phyloP scores from a whole-genome alignment of 345 rosid species.

The Carallia pectinifolia region DNA sequence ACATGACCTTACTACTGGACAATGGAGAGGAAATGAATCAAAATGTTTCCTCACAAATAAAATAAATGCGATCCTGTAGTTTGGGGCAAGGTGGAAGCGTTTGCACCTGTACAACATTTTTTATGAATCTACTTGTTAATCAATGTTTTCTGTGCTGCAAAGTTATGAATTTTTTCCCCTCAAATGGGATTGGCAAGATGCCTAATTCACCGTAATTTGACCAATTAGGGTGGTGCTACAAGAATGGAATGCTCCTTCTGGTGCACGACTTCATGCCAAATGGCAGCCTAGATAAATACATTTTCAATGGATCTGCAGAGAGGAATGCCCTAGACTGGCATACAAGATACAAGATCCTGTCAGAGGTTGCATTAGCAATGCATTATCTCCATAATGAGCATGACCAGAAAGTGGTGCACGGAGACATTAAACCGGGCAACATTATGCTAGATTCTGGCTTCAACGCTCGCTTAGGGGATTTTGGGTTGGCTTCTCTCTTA shows the following conservation, averaged over 20 bases:
- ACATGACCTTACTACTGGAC: too few species aligned
- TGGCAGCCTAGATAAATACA: constrained; percentile 46
- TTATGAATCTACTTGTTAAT: neutral
- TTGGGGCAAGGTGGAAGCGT: too few species aligned
- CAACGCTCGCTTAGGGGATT: constrained; percentile 42
- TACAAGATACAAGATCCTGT: constrained; percentile 30
- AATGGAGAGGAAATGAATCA: too few species aligned
- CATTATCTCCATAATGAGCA: constrained; percentile 41
- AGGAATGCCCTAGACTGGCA: constrained; percentile 27
- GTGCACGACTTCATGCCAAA: constrained; percentile 58
- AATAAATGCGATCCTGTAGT: too few species aligned
- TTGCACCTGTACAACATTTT: neutral
- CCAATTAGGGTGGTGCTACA: constrained; percentile 43
- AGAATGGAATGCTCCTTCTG: constrained; percentile 39
- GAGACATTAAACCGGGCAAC: constrained; percentile 50
- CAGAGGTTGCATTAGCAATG: constrained; percentile 44
- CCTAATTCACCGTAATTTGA: too few species aligned
- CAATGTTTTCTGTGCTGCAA: neutral
- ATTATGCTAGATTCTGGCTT: constrained; percentile 40
- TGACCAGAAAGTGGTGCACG: constrained; percentile 44
- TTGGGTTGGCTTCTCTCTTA: constrained; percentile 38
- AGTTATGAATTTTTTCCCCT: too few species aligned
- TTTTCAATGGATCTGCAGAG: constrained; percentile 13
- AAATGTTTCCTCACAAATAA: too few species aligned
- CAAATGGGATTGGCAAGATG: neutral